Evolutionary conservation across 2,329 filamentous ascomycete genomes (phyloP).

Genomic region (Endothia cerciana): DNA sequence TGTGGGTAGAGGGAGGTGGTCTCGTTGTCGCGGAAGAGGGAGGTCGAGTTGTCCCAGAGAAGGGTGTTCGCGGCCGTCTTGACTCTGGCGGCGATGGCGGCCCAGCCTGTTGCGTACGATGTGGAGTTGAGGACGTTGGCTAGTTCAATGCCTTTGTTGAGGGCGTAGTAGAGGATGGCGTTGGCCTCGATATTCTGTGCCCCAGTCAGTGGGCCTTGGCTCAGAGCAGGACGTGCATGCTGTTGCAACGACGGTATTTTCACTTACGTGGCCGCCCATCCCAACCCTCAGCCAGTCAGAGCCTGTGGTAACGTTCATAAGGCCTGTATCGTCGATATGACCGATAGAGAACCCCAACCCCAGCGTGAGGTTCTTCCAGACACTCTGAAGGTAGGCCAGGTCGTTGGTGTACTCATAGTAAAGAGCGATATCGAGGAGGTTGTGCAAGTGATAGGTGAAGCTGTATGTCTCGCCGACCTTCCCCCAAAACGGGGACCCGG

Average conservation of each 20-base stretch:
- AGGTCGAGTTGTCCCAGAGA: constrained; percentile 49
- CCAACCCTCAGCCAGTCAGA: constrained; percentile 55
- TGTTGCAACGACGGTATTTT: background rate
- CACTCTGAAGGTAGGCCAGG: constrained; percentile 46
- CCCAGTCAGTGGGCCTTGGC: constrained; percentile 32
- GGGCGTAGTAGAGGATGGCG: constrained; percentile 55
- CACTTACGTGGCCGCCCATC: constrained; percentile 46
- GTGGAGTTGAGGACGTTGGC: constrained; percentile 47
- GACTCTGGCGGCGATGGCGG: constrained; percentile 31
- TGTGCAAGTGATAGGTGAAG: constrained; percentile 62
- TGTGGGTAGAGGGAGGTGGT: constrained; percentile 42
- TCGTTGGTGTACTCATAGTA: constrained; percentile 61
- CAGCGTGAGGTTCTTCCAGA: constrained; percentile 52
- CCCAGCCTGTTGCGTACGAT: constrained; percentile 36
- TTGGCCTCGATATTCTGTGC: constrained; percentile 51
- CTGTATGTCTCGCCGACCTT: constrained; percentile 35
- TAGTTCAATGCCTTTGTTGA: constrained; percentile 52
- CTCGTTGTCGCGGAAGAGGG: constrained; percentile 55
- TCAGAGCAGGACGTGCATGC: background rate
- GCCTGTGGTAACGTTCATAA: constrained; percentile 51
- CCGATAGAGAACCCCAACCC: constrained; percentile 48
- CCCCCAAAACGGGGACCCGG: constrained; percentile 45
- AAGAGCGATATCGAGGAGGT: constrained; percentile 60
- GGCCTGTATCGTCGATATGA: constrained; percentile 42
- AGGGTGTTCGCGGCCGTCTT: constrained; percentile 48